Base-by-base conservation (phyloP, 2,329 filamentous ascomycete species). In the Verticillium tricorpus region DNA sequence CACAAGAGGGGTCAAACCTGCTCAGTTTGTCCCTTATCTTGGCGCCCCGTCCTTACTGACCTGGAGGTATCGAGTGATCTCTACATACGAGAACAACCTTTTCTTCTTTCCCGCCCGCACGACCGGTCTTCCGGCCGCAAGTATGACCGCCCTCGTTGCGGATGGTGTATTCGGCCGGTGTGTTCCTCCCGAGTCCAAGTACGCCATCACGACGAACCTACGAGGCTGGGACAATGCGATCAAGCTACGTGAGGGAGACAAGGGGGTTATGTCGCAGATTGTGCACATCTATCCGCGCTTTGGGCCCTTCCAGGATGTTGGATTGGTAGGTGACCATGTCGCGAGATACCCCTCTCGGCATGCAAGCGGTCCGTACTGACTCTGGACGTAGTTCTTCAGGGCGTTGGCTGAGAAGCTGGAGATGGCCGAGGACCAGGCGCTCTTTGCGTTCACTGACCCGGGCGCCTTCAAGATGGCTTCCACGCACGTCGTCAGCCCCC, bases 201-300 rank as follows among this genome's bases (percentile, higher is more conserved):
- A 83, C 66, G 78, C 76, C 63, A 74, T 83, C 70, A 79, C 81
- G 59, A 71, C 75, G 60, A 79, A 83, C 66, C 35, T 75, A 2
- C 77, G 77, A 0, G 76, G 76, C 28, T 83, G 80, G 80, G 71
- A 77, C 7, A 67, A 71, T 7, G 70, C 71, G n/a, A 66, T 73
- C 55, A 67, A 67, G 5, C 65, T 82, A 37, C 75, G 79, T 9
- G 74, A 80, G 8, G 79, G 79, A 17, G 78, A 81, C 58, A 64
- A 61, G 32, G 61, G 67, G 12, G 57, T 76, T 1, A 59, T 81
- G n/a, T 56, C 68, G 37, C 69, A 59, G 19, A 55, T 82, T 1
- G 72, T 72, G 58, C 76, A 78, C 61, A 73, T 82, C 32, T 83
- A 83, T 57, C 81, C 81, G 12, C 76, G 81, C 4, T 79, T 82